Percentiles rank a stretch among this genome's conserved stretches.
These are phyloP conservation scores for Penicillium sp. DNA, from an alignment of 2,329 filamentous ascomycete species.

Conservation along the genomic window DNA sequence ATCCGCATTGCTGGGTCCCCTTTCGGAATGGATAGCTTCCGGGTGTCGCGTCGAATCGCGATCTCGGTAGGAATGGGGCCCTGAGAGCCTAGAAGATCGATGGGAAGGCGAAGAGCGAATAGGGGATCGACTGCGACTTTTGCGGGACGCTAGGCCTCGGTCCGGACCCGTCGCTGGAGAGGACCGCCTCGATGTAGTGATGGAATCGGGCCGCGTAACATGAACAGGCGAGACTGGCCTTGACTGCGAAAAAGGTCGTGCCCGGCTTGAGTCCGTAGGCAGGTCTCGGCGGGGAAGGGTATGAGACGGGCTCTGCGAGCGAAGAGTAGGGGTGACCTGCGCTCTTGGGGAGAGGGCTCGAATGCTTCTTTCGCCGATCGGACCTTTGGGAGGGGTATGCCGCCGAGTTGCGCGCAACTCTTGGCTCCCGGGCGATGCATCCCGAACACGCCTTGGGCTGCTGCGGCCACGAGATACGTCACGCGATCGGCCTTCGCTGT, in stretches of 20 bases:
- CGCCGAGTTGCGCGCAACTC: conserved; percentile 34
- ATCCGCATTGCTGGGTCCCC: not conserved
- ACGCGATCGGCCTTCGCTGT: conserved; percentile 31
- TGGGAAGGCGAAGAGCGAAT: conserved; percentile 25
- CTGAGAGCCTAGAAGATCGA: conserved; percentile 19
- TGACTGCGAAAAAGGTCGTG: conserved; percentile 55
- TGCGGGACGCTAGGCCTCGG: conserved; percentile 44
- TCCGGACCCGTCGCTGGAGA: conserved; percentile 62
- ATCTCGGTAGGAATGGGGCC: conserved; percentile 21
- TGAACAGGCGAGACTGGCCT: conserved; percentile 45
- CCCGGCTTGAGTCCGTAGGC: conserved; percentile 47
- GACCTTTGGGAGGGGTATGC: conserved; percentile 30
- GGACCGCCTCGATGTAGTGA: conserved; percentile 60
- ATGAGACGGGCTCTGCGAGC: conserved; percentile 57
- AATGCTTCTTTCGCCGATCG: conserved; percentile 29
- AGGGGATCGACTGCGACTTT: conserved; percentile 33
- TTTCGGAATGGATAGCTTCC: not conserved
- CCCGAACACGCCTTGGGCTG: conserved; percentile 36
- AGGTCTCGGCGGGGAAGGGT: conserved; percentile 52
- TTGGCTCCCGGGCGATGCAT: conserved; percentile 37
- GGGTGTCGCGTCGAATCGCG: not conserved
- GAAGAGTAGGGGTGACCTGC: conserved; percentile 39
- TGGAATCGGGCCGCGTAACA: conserved; percentile 56
- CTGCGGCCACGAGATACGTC: conserved; percentile 33
- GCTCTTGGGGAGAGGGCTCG: conserved; percentile 29